phyloP scores from a whole-genome alignment of 371 early-diverging fungal species.

The Rhizopus arrhizus region DNA sequence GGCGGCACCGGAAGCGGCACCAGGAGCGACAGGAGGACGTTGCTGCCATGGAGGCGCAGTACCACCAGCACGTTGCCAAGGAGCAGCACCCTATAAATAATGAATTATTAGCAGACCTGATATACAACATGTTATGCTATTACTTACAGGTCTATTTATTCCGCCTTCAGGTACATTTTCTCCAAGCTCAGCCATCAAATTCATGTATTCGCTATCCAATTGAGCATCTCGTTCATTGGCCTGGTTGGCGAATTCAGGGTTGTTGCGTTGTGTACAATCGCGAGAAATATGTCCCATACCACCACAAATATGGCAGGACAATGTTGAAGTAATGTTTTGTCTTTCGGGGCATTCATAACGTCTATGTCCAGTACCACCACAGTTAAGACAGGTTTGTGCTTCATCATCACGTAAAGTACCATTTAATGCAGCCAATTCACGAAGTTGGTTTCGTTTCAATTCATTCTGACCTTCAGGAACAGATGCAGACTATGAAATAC shows the following conservation, averaged over 20 bases:
- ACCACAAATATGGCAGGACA: slow-evolving; percentile 89
- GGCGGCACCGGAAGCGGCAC: slow-evolving; percentile 24
- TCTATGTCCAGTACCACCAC: slow-evolving; percentile 91
- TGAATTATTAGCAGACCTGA: slow-evolving; percentile 25
- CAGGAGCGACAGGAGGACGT: slow-evolving; percentile 13
- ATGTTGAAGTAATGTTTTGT: slow-evolving; percentile 81
- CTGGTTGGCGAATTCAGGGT: slow-evolving; percentile 71
- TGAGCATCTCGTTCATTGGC: slow-evolving; percentile 79
- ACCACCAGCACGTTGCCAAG: slow-evolving; percentile 55
- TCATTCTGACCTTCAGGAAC: slow-evolving; percentile 95
- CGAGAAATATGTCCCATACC: slow-evolving; percentile 92
- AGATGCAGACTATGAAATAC: slow-evolving; percentile 68
- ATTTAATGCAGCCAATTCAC: slow-evolving; percentile 93
- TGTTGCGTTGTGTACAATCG: slow-evolving; percentile 80
- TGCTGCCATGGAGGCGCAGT: slow-evolving; percentile 47
- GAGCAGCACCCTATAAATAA: slow-evolving; percentile 36
- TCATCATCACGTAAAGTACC: slow-evolving; percentile 96
- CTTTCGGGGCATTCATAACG: slow-evolving; percentile 91
- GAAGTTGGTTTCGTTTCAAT: slow-evolving; percentile 89
- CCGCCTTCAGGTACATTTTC: slow-evolving; percentile 60
- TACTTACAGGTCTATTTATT: slow-evolving; percentile 14
- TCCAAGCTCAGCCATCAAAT: slow-evolving; percentile 88
- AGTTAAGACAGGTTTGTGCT: slow-evolving; percentile 91
- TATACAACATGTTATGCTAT: neutral
- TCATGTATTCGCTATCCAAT: slow-evolving; percentile 86